Base-by-base conservation (phyloP, 108 stramenopile genomes). In the Schizochytrium sp. region DNA sequence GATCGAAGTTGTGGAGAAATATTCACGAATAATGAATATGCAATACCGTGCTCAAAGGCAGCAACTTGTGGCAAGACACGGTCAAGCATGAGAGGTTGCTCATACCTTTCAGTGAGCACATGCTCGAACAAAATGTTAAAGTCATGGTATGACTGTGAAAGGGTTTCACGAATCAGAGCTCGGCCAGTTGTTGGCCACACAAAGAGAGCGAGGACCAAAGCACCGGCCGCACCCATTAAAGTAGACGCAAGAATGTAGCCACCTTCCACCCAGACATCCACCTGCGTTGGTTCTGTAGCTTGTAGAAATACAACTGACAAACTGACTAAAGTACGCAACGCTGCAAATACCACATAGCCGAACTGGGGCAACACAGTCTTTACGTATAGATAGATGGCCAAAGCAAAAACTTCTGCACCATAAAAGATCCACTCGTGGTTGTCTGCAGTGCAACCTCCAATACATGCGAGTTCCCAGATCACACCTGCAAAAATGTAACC, bases 11-110 rank as follows among this genome's bases (percentile, higher is more conserved):
- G 5, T n/a, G 40, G 76, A 5, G 50, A 47, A 1, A 55, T 83
- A 2, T 83, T 53, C 28, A 83, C 53, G 76, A 55, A 50, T 53
- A 55, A 10, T 47, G 76, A 38, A 2, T 50, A 55, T 7, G 47
- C 76, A 28, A 83, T 83, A 5, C 47, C 50, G 47, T 83, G 76
- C 64, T 69, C 64, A 69, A 69, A 69, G 64, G 64, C 64, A 7
- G 64, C 64, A 7, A 69, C 64, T 44, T 69, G 64, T 38, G 64
- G 64, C 1, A 69, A 44, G 42, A 69, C 64, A 8, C 28, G 7
- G 42, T 38, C 17, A 15, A 15, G 5, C 42, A 44, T 15, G 28
- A 44, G 42, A 38, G 64, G 64, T 2, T 15, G 64, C 64, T 69
- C 64, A 38, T 69, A 69, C 50, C 76, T 47, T 2, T 55, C 53